Base-by-base conservation (phyloP, 805 yeast species). In the Danielia oregonensis region DNA sequence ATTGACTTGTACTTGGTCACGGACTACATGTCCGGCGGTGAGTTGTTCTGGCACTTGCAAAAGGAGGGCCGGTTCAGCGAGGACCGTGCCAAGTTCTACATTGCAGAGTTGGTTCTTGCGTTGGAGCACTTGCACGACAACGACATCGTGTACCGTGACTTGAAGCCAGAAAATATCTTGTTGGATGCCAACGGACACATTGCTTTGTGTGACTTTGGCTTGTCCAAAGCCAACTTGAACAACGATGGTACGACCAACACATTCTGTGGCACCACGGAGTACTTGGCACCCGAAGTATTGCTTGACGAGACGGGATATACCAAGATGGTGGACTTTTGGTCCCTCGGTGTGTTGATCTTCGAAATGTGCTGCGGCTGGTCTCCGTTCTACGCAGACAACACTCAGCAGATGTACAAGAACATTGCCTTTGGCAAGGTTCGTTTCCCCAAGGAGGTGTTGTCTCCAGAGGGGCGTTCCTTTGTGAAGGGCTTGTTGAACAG, bases 311-410 rank as follows among this genome's bases (percentile, higher is more conserved):
- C 86, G 35, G 98, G 98, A 12, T 93, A 93, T 65, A 93, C 97
- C 24, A 88, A 89, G 62, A 91, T 93, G 97, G 98, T 93, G 42
- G 98, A 93, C 61, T 93, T 93, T 52, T 93, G 98, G 98, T 89
- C 97, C 2, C 68, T 93, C 39, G 98, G 98, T 40, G 98, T 93
- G 17, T 69, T 93, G 39, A 88, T 93, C 29, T 93, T 93, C 62
- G 98, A 93, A 66, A 93, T 93, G 98, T 89, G 97, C 62, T 93
- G 97, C 66, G 98, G 98, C 33, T 93, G 97, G 98, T 85, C 96
- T 4, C 98, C 98, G 36, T 93, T 93, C 61, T 93, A 87, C 54
- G 98, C 97, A 17, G 97, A 91, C 44, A 91, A 87, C 60, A 88
- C 95, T 32, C 97, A 93, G 67, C 96, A 93, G 62, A 93, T 93